Evolutionary conservation across 2,329 filamentous ascomycete species (phyloP), one percentile per base, ranked within the genome.

Genomic region (Sarocladium oryzae): DNA sequence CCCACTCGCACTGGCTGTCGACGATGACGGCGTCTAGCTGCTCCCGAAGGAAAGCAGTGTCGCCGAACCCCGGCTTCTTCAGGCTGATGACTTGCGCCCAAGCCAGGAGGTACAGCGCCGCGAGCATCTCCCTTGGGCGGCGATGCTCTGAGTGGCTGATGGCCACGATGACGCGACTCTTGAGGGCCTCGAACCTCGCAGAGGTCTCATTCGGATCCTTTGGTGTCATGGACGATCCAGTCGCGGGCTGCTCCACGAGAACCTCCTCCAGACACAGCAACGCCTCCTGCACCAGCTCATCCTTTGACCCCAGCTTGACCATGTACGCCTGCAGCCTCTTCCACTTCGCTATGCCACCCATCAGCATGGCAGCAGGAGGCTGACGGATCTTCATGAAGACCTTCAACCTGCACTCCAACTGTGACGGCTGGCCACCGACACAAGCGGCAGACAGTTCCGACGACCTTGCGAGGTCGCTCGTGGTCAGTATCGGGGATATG

Each of bases 61-160:
- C 49, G 15, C 15, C 48, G 33, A n/a, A 8, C 7, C n/a, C 35
- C 24, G 32, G 24, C 51, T 40, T n/a, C 23, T 45, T 24, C 32
- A 46, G 38, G 16, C 52, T 49, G 26, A 53, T 53, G 24, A 53
- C 52, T 21, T 53, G 52, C 9, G 46, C 46, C 52, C 52, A 53
- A 16, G 52, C 50, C 26, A 53, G 9, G 5, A 53, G 26, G 26
- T 48, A 53, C 10, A 53, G n/a, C 6, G 35, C 50, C 3, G 52
- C 52, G 15, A 53, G 50, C 21, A 51, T 32, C 36, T 53, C 52
- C 13, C 51, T 43, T 21, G 51, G 40, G 21, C 10, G 32, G 16
- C 7, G 7, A 37, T 37, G 7, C 6, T 7, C 13, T 15, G 35
- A n/a, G n/a, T 37, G 7, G 35, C 35, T 37, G 35, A 20, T 37